Evolutionary conservation across 352 stramenopile species (phyloP).

Genomic region (Pythium brachiatum): DNA sequence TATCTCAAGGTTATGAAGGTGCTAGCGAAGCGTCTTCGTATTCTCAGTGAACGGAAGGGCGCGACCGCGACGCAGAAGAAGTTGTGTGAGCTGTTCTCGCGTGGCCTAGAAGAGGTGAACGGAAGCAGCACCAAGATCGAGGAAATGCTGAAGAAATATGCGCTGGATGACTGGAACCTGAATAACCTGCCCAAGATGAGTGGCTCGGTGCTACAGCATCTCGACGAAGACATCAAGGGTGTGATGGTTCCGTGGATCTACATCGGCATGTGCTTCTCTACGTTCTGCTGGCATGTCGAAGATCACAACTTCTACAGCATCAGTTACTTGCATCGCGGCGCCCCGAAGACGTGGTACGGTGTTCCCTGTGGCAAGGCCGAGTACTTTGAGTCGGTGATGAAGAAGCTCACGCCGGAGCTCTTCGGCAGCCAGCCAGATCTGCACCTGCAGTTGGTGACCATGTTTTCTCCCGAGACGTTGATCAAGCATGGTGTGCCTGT

Average conservation of each 20-base stretch:
- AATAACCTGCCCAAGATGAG: conserved; percentile 97
- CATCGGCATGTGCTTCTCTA: conserved; percentile 98
- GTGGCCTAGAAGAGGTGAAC: conserved; percentile 36
- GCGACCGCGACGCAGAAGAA: conserved; percentile 21
- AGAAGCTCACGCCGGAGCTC: conserved; percentile 92
- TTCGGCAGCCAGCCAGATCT: conserved; percentile 95
- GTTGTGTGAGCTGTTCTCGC: conserved; percentile 51
- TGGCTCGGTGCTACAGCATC: conserved; percentile 93
- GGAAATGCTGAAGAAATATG: conserved; percentile 70
- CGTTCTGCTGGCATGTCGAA: conserved; percentile 99
- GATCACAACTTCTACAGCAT: conserved; percentile 99
- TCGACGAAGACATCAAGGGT: conserved; percentile 97
- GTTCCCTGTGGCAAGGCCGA: conserved; percentile 91
- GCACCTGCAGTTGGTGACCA: conserved; percentile 90
- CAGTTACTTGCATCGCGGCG: conserved; percentile 98
- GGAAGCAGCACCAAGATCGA: conserved; percentile 38
- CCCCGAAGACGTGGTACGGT: conserved; percentile 98
- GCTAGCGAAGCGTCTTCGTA: conserved; percentile 50
- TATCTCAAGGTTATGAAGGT: conserved; percentile 54
- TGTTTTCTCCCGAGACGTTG: conserved; percentile 75
- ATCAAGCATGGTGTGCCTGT: conserved; percentile 90
- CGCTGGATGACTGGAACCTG: conserved; percentile 94
- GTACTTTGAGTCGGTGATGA: conserved; percentile 90
- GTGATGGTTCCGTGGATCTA: conserved; percentile 99
- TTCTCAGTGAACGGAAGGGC: conserved; percentile 32